Percentiles rank a stretch among this genome's conserved stretches.
Evolutionary conservation across 1,139 yeast genomes (phyloP).

Genomic region (Pichia sp.): DNA sequence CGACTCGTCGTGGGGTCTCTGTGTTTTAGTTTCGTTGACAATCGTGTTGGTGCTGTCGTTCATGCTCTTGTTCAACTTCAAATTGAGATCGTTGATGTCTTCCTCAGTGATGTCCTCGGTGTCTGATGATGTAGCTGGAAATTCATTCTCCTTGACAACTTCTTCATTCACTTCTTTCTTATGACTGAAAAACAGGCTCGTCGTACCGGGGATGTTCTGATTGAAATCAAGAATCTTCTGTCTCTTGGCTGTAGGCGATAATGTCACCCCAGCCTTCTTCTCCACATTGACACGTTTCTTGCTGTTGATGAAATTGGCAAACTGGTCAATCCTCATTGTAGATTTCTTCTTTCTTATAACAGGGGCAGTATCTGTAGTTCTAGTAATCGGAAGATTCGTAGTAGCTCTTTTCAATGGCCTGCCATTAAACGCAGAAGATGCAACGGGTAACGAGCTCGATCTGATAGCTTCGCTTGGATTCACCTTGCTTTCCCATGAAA

Average conservation of each 20-base stretch:
- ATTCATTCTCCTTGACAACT: slow-evolving; percentile 2
- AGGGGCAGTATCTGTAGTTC: slow-evolving; percentile 5
- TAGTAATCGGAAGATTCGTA: neutral
- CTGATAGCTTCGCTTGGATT: neutral
- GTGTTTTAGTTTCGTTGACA: neutral
- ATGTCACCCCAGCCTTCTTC: too few species aligned
- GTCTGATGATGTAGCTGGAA: slow-evolving; percentile 19
- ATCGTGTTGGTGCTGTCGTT: neutral
- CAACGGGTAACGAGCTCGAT: neutral
- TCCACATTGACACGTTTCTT: slow-evolving; percentile 4
- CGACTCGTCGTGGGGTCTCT: neutral
- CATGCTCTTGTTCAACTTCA: slow-evolving; percentile 9
- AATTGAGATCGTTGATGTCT: slow-evolving; percentile 12
- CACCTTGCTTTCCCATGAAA: slow-evolving; percentile 41
- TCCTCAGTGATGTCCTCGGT: slow-evolving; percentile 18
- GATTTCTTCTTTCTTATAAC: slow-evolving; percentile 14
- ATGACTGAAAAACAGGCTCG: slow-evolving; percentile 18
- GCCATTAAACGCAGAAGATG: neutral
- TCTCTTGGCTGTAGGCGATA: slow-evolving; percentile 28
- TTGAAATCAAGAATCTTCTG: slow-evolving; percentile 23
- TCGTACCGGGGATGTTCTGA: slow-evolving; percentile 10
- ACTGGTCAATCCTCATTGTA: slow-evolving; percentile 12
- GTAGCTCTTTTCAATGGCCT: slow-evolving; percentile 5
- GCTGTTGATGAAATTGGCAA: slow-evolving; percentile 9
- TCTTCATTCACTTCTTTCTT: slow-evolving; percentile 1